Conservation (phyloP, 768 basidiomycete species). For the Cystofilobasidium capitatum region DNA sequence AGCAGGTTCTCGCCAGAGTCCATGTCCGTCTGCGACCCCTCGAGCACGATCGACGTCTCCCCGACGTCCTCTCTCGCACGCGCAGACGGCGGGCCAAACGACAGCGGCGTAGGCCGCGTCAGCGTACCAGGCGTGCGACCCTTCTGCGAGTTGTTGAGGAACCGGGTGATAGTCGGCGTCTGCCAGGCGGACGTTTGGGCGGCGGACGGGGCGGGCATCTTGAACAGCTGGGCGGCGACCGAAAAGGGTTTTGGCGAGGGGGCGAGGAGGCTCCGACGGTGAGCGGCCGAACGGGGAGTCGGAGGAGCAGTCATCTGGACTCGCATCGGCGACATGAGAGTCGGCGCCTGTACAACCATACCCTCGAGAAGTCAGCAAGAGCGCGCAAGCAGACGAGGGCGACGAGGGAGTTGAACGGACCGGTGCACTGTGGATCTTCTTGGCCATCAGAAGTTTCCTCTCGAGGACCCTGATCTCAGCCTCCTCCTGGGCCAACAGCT, state of each 20-base stretch:
- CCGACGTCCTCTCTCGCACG: background rate
- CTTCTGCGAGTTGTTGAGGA: constrained; percentile 21
- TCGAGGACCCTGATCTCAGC: constrained; percentile 16
- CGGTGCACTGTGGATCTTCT: background rate
- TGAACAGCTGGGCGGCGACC: background rate
- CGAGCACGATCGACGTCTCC: constrained; percentile 14
- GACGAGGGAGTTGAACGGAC: background rate
- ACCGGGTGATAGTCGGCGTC: constrained; percentile 19
- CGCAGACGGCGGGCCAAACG: background rate
- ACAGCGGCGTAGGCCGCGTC: constrained; percentile 1
- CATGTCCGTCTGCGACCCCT: background rate
- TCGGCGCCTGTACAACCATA: background rate
- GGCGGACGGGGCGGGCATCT: constrained; percentile 7
- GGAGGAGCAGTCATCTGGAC: constrained; percentile 10
- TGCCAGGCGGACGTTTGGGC: constrained; percentile 13
- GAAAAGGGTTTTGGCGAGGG: background rate
- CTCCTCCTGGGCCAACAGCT: constrained; percentile 9
- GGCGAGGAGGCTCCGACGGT: background rate
- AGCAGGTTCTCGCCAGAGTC: background rate
- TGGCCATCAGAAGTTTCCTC: constrained; percentile 5
- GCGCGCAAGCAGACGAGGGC: background rate
- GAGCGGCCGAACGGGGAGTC: constrained; percentile 4
- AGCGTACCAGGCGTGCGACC: background rate
- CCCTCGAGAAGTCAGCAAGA: background rate
- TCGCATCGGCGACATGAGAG: constrained; percentile 1